phyloP scores from a whole-genome alignment of 1,284 basidiomycete species.

The Rhodotorula sp. region DNA sequence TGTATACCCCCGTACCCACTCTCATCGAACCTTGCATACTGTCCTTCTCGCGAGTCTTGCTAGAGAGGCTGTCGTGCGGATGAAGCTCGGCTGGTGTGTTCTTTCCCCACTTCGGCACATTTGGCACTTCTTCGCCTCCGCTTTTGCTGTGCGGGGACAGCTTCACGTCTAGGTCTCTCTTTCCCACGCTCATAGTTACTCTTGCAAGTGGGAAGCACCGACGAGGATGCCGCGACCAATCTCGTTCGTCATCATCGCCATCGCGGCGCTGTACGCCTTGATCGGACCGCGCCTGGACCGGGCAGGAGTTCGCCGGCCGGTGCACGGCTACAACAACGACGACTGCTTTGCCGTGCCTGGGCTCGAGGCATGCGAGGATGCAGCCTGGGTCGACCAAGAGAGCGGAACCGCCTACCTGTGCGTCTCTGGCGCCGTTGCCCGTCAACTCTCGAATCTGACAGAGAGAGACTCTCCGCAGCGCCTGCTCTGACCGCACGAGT shows the following conservation, averaged over 20 bases:
- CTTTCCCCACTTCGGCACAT: no score
- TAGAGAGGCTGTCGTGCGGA: no score
- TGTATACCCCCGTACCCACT: no score
- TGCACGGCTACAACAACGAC: constrained; percentile 19
- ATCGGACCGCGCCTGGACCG: background rate
- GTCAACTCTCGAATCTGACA: background rate
- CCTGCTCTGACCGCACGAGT: constrained; percentile 61
- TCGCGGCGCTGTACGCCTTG: background rate
- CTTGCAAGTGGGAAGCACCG: background rate
- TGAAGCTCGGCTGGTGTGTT: no score
- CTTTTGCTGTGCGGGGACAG: no score
- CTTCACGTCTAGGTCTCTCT: no score
- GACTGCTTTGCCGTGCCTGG: constrained; percentile 25
- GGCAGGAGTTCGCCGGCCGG: background rate
- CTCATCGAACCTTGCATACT: no score
- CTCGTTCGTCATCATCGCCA: background rate
- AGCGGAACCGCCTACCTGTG: constrained; percentile 26
- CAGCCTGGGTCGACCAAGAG: constrained; percentile 25
- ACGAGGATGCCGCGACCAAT: background rate
- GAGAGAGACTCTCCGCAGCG: background rate
- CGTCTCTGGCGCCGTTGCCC: no score
- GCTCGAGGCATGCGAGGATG: constrained; percentile 28
- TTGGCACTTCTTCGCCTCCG: no score
- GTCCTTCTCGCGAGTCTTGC: no score
- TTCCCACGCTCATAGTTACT: no score